phyloP scores from a whole-genome alignment of 805 yeast species.

The Cyberlindnera misumaiensis region DNA sequence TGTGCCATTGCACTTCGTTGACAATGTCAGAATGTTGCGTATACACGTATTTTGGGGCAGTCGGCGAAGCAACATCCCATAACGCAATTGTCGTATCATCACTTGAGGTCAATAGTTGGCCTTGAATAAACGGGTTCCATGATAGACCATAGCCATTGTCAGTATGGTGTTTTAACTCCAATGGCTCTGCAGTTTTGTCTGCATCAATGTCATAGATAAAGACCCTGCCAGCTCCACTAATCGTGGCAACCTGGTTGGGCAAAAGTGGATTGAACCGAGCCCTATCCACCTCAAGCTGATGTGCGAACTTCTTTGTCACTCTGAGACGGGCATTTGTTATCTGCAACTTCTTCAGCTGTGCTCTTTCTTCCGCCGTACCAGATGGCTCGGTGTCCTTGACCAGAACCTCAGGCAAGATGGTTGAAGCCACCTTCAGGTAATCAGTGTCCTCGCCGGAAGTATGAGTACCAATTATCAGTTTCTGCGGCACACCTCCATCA shows the following conservation, averaged over 20 bases:
- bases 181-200: constrained; percentile 23
- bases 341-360: constrained; percentile 11
- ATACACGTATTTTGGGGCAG: constrained; percentile 20
- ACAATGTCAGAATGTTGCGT: constrained; percentile 50
- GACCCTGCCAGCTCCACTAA: constrained; percentile 60
- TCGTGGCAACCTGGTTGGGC: constrained; percentile 50
- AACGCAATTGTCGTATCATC: constrained; percentile 61
- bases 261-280: constrained; percentile 66
- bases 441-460: constrained; percentile 65
- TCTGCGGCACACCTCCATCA: constrained; percentile 34
- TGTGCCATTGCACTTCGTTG: constrained; percentile 74
- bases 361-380: constrained; percentile 3
- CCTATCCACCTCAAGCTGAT: constrained; percentile 62
- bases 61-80: constrained; percentile 44
- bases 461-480: constrained; percentile 63
- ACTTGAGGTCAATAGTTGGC: constrained; percentile 51
- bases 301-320: constrained; percentile 53
- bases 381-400: constrained; percentile 7
- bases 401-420: constrained; percentile 47
- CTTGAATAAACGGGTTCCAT: constrained; percentile 48
- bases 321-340: constrained; percentile 47
- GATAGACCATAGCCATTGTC: constrained; percentile 72
- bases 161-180: constrained; percentile 41
- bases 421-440: constrained; percentile 57
- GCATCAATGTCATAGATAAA: constrained; percentile 38